Conservation (phyloP, 2,329 filamentous ascomycete genomes). For the Saccharata proteae region DNA sequence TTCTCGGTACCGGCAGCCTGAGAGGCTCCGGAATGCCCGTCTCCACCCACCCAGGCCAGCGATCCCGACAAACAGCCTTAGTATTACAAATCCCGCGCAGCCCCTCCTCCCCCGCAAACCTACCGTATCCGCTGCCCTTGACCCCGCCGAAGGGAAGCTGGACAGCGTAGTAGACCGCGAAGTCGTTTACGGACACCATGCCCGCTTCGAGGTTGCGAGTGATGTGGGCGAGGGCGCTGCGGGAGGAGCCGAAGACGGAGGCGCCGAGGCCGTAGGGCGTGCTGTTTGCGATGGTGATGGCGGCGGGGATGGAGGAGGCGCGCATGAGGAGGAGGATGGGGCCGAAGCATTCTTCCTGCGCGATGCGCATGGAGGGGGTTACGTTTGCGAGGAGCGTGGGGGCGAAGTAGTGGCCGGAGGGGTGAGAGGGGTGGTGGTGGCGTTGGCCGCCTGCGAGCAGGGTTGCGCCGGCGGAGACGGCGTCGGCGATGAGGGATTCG, state of each 20-base stretch:
- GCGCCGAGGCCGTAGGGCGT: constrained; percentile 79
- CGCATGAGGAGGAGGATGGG: constrained; percentile 81
- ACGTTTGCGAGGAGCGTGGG: constrained; percentile 90
- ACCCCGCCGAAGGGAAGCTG: constrained; percentile 89
- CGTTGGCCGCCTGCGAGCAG: constrained; percentile 71
- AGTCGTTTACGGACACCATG: constrained; percentile 94
- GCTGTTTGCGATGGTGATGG: constrained; percentile 70
- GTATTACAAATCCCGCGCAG: constrained; percentile 72
- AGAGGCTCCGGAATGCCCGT: constrained; percentile 73
- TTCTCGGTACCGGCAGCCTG: constrained; percentile 58
- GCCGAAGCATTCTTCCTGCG: constrained; percentile 83
- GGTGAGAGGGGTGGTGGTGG: constrained; percentile 58
- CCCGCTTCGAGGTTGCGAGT: constrained; percentile 62
- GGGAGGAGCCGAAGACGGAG: constrained; percentile 65
- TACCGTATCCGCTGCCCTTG: constrained; percentile 77
- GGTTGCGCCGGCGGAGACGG: constrained; percentile 64
- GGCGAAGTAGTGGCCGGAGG: constrained; percentile 77
- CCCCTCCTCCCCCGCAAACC: constrained; percentile 86
- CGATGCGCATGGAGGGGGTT: constrained; percentile 71
- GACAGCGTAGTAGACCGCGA: constrained; percentile 84
- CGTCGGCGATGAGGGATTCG: constrained; percentile 64
- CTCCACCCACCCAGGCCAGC: constrained; percentile 42
- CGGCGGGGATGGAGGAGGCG: constrained; percentile 50
- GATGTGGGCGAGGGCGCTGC: constrained; percentile 49
- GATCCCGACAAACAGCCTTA: constrained; percentile 77